phyloP scores from a whole-genome alignment of 2,329 filamentous ascomycete genomes.

The Diaporthe capsici region DNA sequence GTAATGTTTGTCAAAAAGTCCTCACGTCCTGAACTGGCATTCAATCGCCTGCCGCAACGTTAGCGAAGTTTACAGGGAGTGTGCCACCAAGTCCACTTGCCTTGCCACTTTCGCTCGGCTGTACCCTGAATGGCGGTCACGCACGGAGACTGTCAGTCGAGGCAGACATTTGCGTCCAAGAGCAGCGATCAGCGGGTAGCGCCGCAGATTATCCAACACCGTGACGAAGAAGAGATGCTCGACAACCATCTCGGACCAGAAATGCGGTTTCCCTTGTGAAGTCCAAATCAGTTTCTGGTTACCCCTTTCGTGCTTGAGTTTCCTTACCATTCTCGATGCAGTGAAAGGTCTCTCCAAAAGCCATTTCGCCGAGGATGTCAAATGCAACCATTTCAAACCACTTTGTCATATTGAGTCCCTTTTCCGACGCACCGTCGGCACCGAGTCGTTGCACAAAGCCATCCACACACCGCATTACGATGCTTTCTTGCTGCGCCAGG shows the following conservation, averaged over 20 bases:
- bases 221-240: slow-evolving; percentile 46
- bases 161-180: slow-evolving; percentile 29
- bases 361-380: slow-evolving; percentile 57
- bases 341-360: slow-evolving; percentile 57
- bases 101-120: slow-evolving; percentile 19
- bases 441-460: slow-evolving; percentile 5
- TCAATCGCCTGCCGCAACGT: background rate
- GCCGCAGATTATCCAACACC: slow-evolving; percentile 44
- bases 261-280: slow-evolving; percentile 46
- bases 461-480: slow-evolving; percentile 10
- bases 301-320: fast-evolving
- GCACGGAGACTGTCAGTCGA: slow-evolving; percentile 3
- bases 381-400: slow-evolving; percentile 54
- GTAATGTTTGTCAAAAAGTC: slow-evolving; percentile 46
- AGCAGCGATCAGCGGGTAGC: slow-evolving; percentile 38
- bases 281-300: background rate
- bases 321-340: slow-evolving; percentile 47
- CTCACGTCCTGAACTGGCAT: slow-evolving; percentile 32
- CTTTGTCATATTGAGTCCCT: slow-evolving; percentile 49
- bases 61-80: background rate
- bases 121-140: slow-evolving; percentile 11
- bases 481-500: slow-evolving; percentile 2
- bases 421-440: slow-evolving; percentile 40
- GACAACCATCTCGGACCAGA: slow-evolving; percentile 48
- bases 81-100: background rate